Base-by-base conservation (phyloP, 2,329 filamentous ascomycete genomes). In the Trichoderma cornu-damae region DNA sequence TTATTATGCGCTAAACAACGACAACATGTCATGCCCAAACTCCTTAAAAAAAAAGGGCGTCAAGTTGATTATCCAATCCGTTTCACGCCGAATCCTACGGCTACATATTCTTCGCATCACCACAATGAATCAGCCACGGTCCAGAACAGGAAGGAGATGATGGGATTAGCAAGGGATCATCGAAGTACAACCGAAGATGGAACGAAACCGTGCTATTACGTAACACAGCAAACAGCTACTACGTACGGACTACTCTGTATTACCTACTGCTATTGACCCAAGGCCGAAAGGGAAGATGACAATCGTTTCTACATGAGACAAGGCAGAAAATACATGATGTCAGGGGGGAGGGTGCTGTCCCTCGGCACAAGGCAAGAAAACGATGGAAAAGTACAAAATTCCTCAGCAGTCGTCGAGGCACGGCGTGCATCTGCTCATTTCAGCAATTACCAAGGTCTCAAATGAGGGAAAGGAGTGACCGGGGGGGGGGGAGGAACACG, bases 141-240 rank as follows among this genome's bases (percentile, higher is more conserved):
- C 40, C 32, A 30, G 42, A 52, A 54, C n/a, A 6, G 40, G 51
- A 38, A 54, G 51, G 51, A 46, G 9, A 46, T 11, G 14, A 26
- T 50, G 32, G 26, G 9, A 37, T 35, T 32, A 6, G 16, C 18
- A 12, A 16, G 16, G 35, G n/a, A n/a, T n/a, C n/a, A n/a, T n/a
- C n/a, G n/a, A n/a, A n/a, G n/a, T n/a, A n/a, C 8, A 8, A 46
- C 26, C 30, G 24, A 46, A 46, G 24, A 30, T 30, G 43, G 16
- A 30, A 14, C 20, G 14, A 28, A 28, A 11, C 16, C 28, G 6
- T 47, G 18, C 18, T 18, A 34, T 40, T 35, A 35, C n/a, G n/a
- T n/a, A n/a, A n/a, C n/a, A n/a, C n/a, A n/a, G n/a, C n/a, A n/a
- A n/a, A n/a, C n/a, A n/a, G n/a, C n/a, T n/a, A n/a, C n/a, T n/a